Conservation (phyloP, 805 yeast species). For the Danielia oregonensis region DNA sequence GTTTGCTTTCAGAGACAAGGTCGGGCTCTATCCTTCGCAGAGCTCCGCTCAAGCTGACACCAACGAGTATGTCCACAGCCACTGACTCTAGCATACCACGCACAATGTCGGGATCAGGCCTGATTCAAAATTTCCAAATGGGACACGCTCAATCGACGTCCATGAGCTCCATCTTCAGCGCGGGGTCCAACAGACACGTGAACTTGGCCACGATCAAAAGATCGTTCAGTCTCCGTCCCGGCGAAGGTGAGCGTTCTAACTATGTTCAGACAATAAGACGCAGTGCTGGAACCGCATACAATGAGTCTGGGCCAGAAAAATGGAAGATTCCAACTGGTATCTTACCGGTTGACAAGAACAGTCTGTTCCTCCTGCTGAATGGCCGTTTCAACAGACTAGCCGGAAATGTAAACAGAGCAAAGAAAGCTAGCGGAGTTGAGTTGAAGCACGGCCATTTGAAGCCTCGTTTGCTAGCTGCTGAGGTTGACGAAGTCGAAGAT, state of each 20-base stretch:
- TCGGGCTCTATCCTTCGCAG: too few relatives aligned
- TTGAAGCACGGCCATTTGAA: constrained; percentile 60
- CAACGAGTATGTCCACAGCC: background rate
- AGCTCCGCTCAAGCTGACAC: constrained; percentile 1
- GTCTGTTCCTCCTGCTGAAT: constrained; percentile 19
- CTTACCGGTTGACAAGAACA: constrained; percentile 39
- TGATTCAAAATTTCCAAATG: constrained; percentile 17
- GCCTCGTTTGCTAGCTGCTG: constrained; percentile 69
- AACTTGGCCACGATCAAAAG: constrained; percentile 36
- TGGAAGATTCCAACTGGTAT: constrained; percentile 57
- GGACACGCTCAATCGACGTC: constrained; percentile 22
- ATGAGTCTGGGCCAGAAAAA: constrained; percentile 42
- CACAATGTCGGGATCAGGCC: constrained; percentile 12
- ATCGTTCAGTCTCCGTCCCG: constrained; percentile 35
- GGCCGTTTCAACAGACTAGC: constrained; percentile 12
- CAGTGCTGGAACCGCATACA: constrained; percentile 46
- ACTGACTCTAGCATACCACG: background rate
- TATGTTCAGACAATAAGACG: constrained; percentile 45
- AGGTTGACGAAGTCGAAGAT: constrained; percentile 52
- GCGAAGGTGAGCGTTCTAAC: constrained; percentile 49
- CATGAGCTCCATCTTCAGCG: constrained; percentile 33
- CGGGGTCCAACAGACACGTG: constrained; percentile 31
- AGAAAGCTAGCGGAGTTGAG: constrained; percentile 46
- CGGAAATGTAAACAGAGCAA: constrained; percentile 10
- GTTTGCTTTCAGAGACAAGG: too few relatives aligned